phyloP scores from a whole-genome alignment of 2,329 filamentous ascomycete genomes.

The Xylariaceae sp. region DNA sequence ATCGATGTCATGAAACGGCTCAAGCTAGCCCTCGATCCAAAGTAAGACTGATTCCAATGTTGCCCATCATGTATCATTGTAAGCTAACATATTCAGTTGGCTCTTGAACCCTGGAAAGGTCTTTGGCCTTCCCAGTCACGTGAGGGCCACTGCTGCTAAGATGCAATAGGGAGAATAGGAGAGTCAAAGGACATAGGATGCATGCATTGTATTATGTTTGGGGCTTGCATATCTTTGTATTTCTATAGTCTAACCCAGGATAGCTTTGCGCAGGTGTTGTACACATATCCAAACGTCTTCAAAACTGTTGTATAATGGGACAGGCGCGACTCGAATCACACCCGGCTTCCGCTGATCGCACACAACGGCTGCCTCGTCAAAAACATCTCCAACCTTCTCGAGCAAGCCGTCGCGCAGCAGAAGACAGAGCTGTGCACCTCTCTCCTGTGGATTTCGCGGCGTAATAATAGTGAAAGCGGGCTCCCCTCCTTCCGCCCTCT shows the following conservation, averaged over 20 bases:
- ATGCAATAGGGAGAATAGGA: background rate
- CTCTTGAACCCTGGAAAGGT: too few species aligned
- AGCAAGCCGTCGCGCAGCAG: constrained; percentile 64
- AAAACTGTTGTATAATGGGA: constrained; percentile 79
- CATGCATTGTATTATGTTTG: too few species aligned
- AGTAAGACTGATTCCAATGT: too few species aligned
- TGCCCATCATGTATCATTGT: too few species aligned
- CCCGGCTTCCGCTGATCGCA: constrained; percentile 82
- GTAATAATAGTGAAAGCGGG: constrained; percentile 61
- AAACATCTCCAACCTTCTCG: constrained; percentile 58
- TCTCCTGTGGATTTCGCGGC: constrained; percentile 59
- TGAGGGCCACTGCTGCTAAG: background rate
- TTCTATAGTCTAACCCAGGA: background rate
- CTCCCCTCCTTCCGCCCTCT: constrained; percentile 17
- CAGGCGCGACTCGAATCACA: constrained; percentile 78
- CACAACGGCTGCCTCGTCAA: constrained; percentile 68
- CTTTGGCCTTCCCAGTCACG: background rate
- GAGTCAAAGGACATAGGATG: background rate
- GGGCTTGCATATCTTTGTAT: too few species aligned
- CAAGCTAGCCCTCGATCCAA: too few species aligned
- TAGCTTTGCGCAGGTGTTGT: constrained; percentile 31
- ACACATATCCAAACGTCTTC: constrained; percentile 59
- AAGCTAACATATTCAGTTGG: too few species aligned
- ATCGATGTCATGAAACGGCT: too few species aligned
- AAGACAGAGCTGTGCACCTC: constrained; percentile 78